Evolutionary conservation across 108 stramenopile genomes (phyloP).

Genomic region (Skeletonema potamos): DNA sequence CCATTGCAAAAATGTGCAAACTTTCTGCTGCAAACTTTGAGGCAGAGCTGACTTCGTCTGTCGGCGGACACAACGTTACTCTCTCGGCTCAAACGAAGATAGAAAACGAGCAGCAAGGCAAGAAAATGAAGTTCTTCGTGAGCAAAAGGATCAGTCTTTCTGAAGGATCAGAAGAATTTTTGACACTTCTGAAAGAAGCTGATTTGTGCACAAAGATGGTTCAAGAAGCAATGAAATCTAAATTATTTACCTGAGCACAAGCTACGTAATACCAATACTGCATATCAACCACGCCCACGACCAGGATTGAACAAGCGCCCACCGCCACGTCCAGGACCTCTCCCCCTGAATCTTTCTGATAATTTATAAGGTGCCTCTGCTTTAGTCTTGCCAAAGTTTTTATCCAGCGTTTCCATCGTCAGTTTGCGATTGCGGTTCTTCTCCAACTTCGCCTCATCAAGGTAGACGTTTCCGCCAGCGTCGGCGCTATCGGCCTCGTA

Average conservation of each 20-base stretch:
- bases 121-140: constrained; percentile 80
- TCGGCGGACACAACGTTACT: background rate
- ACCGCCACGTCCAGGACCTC: constrained; percentile 21
- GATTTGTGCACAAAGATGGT: constrained; percentile 49
- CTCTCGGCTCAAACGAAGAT: constrained; percentile 54
- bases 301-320: constrained; percentile 50
- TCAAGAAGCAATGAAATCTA: constrained; percentile 4
- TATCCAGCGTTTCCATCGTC: constrained; percentile 78
- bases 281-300: constrained; percentile 16
- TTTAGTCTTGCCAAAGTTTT: constrained; percentile 76
- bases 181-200: constrained; percentile 55
- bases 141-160: constrained; percentile 55
- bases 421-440: constrained; percentile 83
- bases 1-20: constrained; percentile 52
- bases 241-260: background rate
- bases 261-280: background rate
- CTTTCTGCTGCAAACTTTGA: constrained; percentile 66
- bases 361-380: constrained; percentile 35
- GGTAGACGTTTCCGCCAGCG: constrained; percentile 81
- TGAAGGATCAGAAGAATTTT: constrained; percentile 51
- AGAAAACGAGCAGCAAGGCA: constrained; percentile 75
- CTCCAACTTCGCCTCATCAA: constrained; percentile 80
- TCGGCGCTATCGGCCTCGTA: constrained; percentile 86
- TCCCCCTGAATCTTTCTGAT: constrained; percentile 34
- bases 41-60: constrained; percentile 36